Conservation (phyloP, 2,329 filamentous ascomycete genomes). For the Colletotrichum karsti region DNA sequence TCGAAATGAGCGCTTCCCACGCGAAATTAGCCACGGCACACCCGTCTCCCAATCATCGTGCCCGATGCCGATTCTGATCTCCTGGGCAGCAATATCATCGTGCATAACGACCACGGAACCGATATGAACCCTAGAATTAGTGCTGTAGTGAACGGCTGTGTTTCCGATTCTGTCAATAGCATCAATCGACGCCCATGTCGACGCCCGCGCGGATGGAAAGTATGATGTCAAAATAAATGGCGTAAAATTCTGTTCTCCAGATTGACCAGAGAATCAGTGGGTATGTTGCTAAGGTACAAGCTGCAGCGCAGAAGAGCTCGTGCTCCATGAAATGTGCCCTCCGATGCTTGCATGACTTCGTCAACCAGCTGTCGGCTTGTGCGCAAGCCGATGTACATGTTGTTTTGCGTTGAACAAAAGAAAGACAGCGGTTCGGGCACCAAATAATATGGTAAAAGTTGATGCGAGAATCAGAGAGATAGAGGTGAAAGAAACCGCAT, state of each 20-base stretch:
- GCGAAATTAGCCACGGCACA: conserved; percentile 27
- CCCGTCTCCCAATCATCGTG: conserved; percentile 11
- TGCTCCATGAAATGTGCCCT: not conserved
- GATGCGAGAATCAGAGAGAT: conserved; percentile 14
- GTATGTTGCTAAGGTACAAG: conserved; percentile 26
- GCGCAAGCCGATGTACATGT: not conserved
- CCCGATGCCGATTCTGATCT: not conserved
- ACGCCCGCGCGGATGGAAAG: not conserved
- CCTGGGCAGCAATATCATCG: not conserved
- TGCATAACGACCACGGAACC: not conserved
- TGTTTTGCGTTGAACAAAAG: conserved; percentile 13
- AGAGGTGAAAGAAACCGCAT: not conserved
- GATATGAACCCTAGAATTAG: not conserved
- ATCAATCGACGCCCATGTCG: not conserved
- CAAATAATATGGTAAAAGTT: conserved; percentile 21
- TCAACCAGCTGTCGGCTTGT: not conserved
- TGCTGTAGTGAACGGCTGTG: not conserved
- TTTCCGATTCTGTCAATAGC: not conserved
- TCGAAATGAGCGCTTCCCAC: conserved; percentile 23
- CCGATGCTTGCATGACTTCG: conserved; percentile 13
- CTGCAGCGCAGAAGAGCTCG: not conserved
- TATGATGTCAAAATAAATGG: not conserved
- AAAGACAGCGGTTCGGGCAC: conserved; percentile 3
- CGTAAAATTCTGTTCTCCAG: conserved; percentile 1
- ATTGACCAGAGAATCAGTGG: conserved; percentile 5